Conservation (phyloP, 225 moss, liverwort and hornwort genomes). For the Polytrichum formosum region DNA sequence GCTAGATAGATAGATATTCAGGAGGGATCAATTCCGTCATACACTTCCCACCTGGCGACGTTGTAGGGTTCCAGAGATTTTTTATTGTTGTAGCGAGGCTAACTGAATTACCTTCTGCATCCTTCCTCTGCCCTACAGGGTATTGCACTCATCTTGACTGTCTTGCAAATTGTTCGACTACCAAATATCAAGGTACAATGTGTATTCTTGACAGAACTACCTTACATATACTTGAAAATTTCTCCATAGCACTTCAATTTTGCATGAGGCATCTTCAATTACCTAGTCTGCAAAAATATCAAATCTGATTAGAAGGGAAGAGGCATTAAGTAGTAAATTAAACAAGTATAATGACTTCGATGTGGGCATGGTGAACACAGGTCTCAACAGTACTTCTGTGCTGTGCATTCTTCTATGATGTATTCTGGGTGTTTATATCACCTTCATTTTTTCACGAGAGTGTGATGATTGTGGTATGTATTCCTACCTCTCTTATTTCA, state of each 20-base stretch:
- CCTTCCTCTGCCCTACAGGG: slow-evolving; percentile 51
- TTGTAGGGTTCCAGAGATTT: not conserved
- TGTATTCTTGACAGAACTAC: too few species aligned
- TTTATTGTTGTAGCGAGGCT: not conserved
- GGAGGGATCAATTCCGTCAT: not conserved
- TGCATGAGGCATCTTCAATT: too few species aligned
- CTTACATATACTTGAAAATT: too few species aligned
- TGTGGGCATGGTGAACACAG: slow-evolving; percentile 25
- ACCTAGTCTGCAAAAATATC: not conserved
- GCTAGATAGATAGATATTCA: too few species aligned
- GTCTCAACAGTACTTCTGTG: slow-evolving; percentile 79
- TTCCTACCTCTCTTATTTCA: not conserved
- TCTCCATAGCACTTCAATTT: too few species aligned
- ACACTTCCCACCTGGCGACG: not conserved
- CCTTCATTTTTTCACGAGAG: slow-evolving; percentile 67
- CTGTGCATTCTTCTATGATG: slow-evolving; percentile 80
- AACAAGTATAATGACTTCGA: not conserved
- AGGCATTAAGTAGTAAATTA: too few species aligned
- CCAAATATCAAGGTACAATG: slow-evolving; percentile 72
- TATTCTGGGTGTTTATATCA: slow-evolving; percentile 88
- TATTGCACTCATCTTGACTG: slow-evolving; percentile 87
- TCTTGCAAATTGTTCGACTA: slow-evolving; percentile 91
- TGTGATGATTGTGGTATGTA: slow-evolving; percentile 92
- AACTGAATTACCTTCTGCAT: slow-evolving; percentile 15
- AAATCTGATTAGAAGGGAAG: too few species aligned